Base-by-base conservation (phyloP, 495 filamentous ascomycete species). In the Penicillium subrubescens region DNA sequence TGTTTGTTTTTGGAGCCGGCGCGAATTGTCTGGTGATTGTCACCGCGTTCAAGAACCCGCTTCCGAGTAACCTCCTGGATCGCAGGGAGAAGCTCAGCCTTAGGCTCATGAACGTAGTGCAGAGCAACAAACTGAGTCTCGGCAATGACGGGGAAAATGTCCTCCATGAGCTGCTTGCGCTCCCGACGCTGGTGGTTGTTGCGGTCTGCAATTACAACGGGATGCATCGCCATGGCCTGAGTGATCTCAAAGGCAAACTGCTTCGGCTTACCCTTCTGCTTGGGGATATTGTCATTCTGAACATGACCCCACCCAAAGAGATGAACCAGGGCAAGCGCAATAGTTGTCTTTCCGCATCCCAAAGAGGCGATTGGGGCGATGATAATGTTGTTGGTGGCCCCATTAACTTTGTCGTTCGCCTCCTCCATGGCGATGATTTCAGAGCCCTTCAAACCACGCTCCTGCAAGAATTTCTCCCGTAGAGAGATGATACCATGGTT, bases 21-120 rank as follows among this genome's bases (percentile, higher is more conserved):
- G 62, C 94, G 93, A 69, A 99, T 99, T 12, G 94, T 97, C 74
- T 99, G 95, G 70, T 99, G 95, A 71, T 97, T 98, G 75, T 99
- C 93, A 0, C 95, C 95, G 15, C 95, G 91, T 0, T 84, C 80
- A 25, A 97, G 79, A 0, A 99, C 92, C 14, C 95, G 89, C 50
- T 88, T 82, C 50, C 87, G 88, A 0, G 92, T 96, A n/a, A 92
- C 82, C 55, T 86, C 80, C 11, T 88, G 84, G 60, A 98, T 92
- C 4, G 80, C 74, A 27, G 90, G 83, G 5, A 80, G 71, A 73
- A 87, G 74, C 65, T 83, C 57, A 23, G 70, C 65, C 54, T 85
- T 84, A 25, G 88, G 86, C 43, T 93, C 86, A 68, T 99, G 95
- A 2, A 92, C 89, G 66, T 91, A 99, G 63, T 98, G 88, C 3